Evolutionary conservation across 495 filamentous ascomycete species (phyloP), one percentile per base, ranked within the genome.

Genomic region (Hapsidospora chrysogenum): DNA sequence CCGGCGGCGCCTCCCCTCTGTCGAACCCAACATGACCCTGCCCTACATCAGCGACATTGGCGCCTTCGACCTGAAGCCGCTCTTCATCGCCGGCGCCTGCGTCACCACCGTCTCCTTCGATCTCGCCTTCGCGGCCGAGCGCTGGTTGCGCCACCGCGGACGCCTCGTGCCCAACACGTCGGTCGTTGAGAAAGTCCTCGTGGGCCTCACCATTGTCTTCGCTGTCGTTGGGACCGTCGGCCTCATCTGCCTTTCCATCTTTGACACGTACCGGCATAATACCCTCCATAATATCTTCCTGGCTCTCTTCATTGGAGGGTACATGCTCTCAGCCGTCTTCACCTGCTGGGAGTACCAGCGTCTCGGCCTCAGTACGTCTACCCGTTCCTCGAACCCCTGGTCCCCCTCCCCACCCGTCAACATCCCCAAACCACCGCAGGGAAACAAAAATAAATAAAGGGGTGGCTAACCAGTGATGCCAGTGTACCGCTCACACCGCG

Each of bases 11-110:
- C 23, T 26, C 23, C 23, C 23, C 23, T 26, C 23, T 6, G 47
- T 64, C 4, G 48, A 76, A 37, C 46, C 47, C 2, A 65, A 77
- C 17, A 81, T 87, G 46, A 61, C 49, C 2, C 83, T 94, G 37
- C 80, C 87, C 51, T 93, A 80, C 50, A 82, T 85, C 44, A 80
- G 75, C n/a, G 85, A 95, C 54, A 64, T 94, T 18, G 89, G 85
- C 40, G 62, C 58, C 5, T 42, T 46, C 16, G 31, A 61, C 0
- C 60, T 94, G 2, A 84, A 94, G 41, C 89, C 89, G 0, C 62
- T 96, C 2, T 97, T 97, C 62, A 72, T 97, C 39, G 62, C 74
- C 9, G 85, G 85, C 36, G 77, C 75, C 56, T 59, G 66, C 9
- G 61, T 94, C 14, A 86, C 81, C 13, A 82, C 85, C 35, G 60